These are phyloP conservation scores for Astrocystis sublimbata DNA, from an alignment of 495 filamentous ascomycete genomes.

Conservation along the genomic window DNA sequence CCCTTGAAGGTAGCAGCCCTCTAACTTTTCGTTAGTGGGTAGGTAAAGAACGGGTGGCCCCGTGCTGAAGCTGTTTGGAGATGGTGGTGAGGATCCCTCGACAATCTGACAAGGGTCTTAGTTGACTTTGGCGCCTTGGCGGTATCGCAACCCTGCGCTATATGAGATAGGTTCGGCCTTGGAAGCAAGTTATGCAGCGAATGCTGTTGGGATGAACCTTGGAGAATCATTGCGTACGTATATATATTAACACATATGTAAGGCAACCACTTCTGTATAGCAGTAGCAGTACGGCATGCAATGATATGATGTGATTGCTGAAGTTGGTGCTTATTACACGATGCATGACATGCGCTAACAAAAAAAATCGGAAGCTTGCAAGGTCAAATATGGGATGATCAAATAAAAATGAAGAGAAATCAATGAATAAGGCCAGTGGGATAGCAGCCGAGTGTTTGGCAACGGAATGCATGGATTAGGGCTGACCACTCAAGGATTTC, in stretches of 20 bases:
- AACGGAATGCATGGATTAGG: no score
- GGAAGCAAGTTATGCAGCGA: background rate
- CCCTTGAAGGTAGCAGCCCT: background rate
- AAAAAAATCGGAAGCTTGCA: no score
- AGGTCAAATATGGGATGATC: no score
- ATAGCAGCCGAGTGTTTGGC: no score
- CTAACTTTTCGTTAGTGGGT: no score
- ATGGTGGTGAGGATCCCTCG: constrained; percentile 7
- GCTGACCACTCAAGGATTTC: no score
- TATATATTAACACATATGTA: no score
- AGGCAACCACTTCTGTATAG: no score
- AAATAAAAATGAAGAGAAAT: no score
- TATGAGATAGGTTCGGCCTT: background rate
- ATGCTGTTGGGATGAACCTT: background rate
- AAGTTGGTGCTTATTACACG: background rate
- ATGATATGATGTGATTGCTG: background rate
- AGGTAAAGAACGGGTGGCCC: constrained; percentile 1
- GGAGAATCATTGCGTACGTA: background rate
- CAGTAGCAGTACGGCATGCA: no score
- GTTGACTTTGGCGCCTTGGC: constrained; percentile 12
- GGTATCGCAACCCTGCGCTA: background rate
- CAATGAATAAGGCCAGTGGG: no score
- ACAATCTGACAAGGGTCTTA: no score
- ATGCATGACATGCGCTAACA: background rate
- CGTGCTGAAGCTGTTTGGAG: constrained; percentile 1